Evolutionary conservation across 805 yeast species (phyloP), one percentile per base, ranked within the genome.

Genomic region (Saccharomycopsis microspora): DNA sequence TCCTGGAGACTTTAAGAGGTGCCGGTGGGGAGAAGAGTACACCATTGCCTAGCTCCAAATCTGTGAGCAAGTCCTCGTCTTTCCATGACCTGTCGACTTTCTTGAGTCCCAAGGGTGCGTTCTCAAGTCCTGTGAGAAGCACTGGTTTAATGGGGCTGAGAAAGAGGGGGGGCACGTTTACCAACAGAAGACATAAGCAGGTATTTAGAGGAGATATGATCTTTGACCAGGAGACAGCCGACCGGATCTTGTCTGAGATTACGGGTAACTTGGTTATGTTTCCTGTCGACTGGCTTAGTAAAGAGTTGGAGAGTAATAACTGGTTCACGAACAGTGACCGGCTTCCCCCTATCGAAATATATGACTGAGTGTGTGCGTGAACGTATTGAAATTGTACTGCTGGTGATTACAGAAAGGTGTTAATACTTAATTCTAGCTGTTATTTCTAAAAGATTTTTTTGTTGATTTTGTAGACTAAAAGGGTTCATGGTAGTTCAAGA

Each of bases 251-350:
- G 53, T 68, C 70, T 43, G 80, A 85, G 49, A 69, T 90, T 19
- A 84, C 80, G 45, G 98, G 98, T 1, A 84, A 93, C 59, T 65
- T 93, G 55, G 97, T 93, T 5, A 61, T 82, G n/a, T 90, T 89
- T 69, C 97, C 98, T 0, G 72, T 85, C 0, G 87, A 87, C 52
- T 93, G 98, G 98, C 71, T 93, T 40, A 69, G 75, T 56, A 75
- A 80, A 50, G 98, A 93, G 64, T 76, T 88, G 32, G 96, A 89
- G 49, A 77, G 85, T 5, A 90, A 86, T 7, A 93, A 94, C 60
- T 90, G 97, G 97, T 89, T 88, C 62, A 89, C 86, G 68, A 86
- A 82, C 57, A 81, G 94, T 44, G 98, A 93, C 60, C 78, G 95
- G 58, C 69, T 93, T 31, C 96, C 97, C 4, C 98, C 98, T 1